Evolutionary conservation across 2,329 filamentous ascomycete genomes (phyloP).

Genomic region (Fusarium albidum): DNA sequence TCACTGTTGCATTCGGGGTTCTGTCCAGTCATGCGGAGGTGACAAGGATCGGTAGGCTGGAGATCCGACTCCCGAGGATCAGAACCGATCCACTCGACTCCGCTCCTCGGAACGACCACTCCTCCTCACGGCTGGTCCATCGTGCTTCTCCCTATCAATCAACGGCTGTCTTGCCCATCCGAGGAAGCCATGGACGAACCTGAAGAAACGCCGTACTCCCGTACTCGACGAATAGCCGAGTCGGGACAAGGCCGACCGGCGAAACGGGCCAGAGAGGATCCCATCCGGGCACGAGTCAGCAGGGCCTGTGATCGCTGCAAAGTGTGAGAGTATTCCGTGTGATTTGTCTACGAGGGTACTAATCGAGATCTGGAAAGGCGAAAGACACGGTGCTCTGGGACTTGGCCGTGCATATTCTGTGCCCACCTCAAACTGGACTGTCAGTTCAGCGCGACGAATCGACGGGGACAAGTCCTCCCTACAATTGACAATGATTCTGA

Average conservation of each 20-base stretch:
- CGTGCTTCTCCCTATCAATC: neutral
- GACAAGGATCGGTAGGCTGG: neutral
- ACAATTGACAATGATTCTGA: conserved; percentile 27
- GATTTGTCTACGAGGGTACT: conserved; percentile 3
- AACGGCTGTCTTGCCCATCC: neutral
- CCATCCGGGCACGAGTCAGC: conserved; percentile 12
- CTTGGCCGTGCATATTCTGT: conserved; percentile 35
- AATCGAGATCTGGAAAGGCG: conserved; percentile 35
- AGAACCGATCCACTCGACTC: neutral
- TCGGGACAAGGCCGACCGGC: neutral
- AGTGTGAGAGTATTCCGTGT: conserved; percentile 30
- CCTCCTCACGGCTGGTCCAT: no score
- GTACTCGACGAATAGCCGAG: neutral
- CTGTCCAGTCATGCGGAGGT: neutral
- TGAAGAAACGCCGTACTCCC: neutral
- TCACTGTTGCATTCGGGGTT: neutral
- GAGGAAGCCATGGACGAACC: conserved; percentile 1
- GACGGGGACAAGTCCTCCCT: conserved; percentile 32
- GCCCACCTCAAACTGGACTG: conserved; percentile 34
- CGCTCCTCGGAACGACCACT: no score
- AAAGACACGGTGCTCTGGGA: conserved; percentile 39
- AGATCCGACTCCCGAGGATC: neutral
- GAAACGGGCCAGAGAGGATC: conserved; percentile 1
- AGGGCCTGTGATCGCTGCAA: conserved; percentile 40
- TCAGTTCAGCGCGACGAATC: conserved; percentile 34